These are phyloP conservation scores for Cystobasidium tubakii DNA, from an alignment of 768 basidiomycete genomes.

Conservation along the genomic window DNA sequence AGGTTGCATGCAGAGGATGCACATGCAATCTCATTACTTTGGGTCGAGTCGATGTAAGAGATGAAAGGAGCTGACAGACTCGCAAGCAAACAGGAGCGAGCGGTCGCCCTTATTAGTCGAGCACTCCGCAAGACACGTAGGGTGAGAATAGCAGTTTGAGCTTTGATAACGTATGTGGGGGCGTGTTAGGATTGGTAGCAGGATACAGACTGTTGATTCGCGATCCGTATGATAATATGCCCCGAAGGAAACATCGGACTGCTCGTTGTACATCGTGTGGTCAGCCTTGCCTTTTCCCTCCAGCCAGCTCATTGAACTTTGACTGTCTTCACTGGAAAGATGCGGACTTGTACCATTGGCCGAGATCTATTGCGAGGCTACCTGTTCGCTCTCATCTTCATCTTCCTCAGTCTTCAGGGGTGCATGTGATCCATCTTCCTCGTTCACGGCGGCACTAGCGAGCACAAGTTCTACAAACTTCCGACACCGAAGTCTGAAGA, in stretches of 20 bases:
- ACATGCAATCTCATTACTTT: no score
- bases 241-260: conserved; percentile 5
- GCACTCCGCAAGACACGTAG: no score
- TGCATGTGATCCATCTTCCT: background rate
- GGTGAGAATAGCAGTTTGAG: conserved; percentile 23
- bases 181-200: background rate
- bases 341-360: background rate
- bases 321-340: background rate
- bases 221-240: conserved; percentile 25
- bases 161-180: background rate
- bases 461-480: conserved; percentile 32
- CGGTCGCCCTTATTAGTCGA: no score
- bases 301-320: background rate
- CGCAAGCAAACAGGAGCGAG: no score
- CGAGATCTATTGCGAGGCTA: conserved; percentile 15
- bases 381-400: conserved; percentile 31
- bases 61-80: no score
- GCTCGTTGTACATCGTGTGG: background rate
- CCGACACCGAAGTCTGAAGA: conserved; percentile 28
- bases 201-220: conserved; percentile 18
- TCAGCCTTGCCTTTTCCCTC: background rate
- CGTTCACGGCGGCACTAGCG: background rate
- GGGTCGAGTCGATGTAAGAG: no score
- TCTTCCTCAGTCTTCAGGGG: background rate
- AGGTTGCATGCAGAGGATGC: no score